A percentile compares a stretch with the other conserved stretches of the same genome.
Evolutionary conservation across 2,329 filamentous ascomycete genomes (phyloP).

Genomic region (Aspergillus viridinutans): DNA sequence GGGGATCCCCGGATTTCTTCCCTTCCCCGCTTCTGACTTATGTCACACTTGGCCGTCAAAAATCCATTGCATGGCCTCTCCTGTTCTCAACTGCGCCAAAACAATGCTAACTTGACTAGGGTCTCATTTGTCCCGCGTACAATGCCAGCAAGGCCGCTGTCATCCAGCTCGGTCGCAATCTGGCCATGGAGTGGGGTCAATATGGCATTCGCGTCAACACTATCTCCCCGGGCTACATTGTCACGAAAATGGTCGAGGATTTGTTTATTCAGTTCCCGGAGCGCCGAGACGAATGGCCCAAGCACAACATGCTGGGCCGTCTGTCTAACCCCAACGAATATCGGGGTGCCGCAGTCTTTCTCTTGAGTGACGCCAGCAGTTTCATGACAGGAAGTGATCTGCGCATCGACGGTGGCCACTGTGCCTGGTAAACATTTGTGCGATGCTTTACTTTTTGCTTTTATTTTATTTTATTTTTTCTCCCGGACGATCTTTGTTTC

Average conservation of each 20-base stretch:
- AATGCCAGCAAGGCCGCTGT: constrained; percentile 48
- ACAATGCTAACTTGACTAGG: constrained; percentile 23
- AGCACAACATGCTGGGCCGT: constrained; percentile 76
- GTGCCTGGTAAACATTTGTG: constrained; percentile 46
- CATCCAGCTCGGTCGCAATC: constrained; percentile 44
- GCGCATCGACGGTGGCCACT: constrained; percentile 52
- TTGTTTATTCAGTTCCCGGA: constrained; percentile 61
- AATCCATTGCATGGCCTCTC: background rate
- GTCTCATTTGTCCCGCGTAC: constrained; percentile 47
- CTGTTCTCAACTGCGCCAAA: background rate
- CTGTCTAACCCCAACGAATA: constrained; percentile 67
- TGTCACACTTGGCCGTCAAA: background rate
- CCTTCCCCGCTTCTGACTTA: constrained; percentile 1
- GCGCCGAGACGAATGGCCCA: constrained; percentile 76
- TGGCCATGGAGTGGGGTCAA: constrained; percentile 47
- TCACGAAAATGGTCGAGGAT: constrained; percentile 44
- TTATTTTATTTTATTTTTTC: constrained; percentile 1
- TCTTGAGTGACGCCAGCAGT: constrained; percentile 47
- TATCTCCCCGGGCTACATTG: constrained; percentile 46
- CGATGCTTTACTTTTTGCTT: background rate
- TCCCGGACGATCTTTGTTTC: background rate
- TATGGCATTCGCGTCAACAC: constrained; percentile 49
- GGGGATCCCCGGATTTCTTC: background rate
- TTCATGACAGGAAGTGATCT: constrained; percentile 56
- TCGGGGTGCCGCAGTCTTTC: constrained; percentile 51